phyloP scores from a whole-genome alignment of 768 basidiomycete species.

The Plicaturopsis crispa region DNA sequence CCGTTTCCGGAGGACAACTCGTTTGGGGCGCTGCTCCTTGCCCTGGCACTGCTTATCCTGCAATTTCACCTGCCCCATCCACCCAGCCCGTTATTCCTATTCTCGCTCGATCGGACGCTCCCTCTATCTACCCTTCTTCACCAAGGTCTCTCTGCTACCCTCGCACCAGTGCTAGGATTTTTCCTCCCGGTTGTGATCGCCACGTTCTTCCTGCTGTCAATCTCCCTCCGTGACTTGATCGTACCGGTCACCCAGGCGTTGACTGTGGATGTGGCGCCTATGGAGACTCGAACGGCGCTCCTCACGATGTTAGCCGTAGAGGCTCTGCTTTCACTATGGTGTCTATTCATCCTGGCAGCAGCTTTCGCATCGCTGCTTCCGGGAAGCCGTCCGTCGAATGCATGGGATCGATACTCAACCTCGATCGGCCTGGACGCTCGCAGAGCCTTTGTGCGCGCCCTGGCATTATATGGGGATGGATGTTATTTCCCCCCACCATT shows the following conservation, averaged over 20 bases:
- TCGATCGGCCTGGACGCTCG: constrained; percentile 38
- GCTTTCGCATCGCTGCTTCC: constrained; percentile 6
- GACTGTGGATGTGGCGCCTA: constrained; percentile 27
- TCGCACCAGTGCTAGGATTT: constrained; percentile 33
- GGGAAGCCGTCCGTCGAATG: too few species aligned
- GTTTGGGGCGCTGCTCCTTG: constrained; percentile 34
- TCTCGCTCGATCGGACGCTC: constrained; percentile 28
- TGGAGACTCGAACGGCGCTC: constrained; percentile 39
- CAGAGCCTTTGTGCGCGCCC: constrained; percentile 26
- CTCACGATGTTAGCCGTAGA: constrained; percentile 28
- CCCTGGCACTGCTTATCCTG: constrained; percentile 32
- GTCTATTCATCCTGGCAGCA: constrained; percentile 25
- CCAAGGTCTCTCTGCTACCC: constrained; percentile 26
- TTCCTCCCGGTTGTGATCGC: constrained; percentile 43
- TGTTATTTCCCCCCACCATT: constrained; percentile 45
- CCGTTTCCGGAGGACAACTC: constrained; percentile 31
- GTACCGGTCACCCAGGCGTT: constrained; percentile 6
- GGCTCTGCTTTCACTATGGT: constrained; percentile 24
- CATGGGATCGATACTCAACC: constrained; percentile 45
- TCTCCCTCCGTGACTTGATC: constrained; percentile 36
- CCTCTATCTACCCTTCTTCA: constrained; percentile 38
- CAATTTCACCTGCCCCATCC: constrained; percentile 36
- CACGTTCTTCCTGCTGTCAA: constrained; percentile 35
- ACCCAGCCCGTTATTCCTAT: constrained; percentile 37
- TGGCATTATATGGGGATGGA: constrained; percentile 25